Percentiles rank a stretch among this genome's conserved stretches.
These are phyloP conservation scores for Hymenoscyphus linearis DNA, from an alignment of 2,329 filamentous ascomycete species.

Conservation along the genomic window DNA sequence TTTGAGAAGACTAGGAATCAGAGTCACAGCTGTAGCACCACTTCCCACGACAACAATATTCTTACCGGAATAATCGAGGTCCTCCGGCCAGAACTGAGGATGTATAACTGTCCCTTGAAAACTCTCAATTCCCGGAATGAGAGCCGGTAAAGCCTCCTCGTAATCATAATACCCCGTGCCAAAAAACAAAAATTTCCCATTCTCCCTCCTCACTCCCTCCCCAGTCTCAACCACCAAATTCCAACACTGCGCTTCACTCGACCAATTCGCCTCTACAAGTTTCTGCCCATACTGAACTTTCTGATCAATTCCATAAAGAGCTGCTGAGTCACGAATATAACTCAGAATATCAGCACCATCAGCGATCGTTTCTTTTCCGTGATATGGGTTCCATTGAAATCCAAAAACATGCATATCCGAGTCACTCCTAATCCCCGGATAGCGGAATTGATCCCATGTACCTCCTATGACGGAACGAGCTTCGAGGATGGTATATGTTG, in stretches of 20 bases:
- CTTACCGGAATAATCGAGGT: conserved; percentile 58
- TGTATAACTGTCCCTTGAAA: conserved; percentile 58
- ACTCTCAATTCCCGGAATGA: conserved; percentile 52
- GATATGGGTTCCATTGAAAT: conserved; percentile 70
- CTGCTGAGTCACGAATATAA: conserved; percentile 49
- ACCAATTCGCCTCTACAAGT: conserved; percentile 49
- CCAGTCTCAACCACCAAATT: conserved; percentile 37
- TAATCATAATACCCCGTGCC: conserved; percentile 63
- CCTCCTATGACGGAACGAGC: conserved; percentile 61
- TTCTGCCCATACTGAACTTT: conserved; percentile 49
- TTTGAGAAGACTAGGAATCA: conserved; percentile 61
- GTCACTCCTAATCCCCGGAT: conserved; percentile 64
- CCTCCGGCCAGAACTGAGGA: conserved; percentile 68
- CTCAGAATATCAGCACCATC: conserved; percentile 45
- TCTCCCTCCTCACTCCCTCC: conserved; percentile 30
- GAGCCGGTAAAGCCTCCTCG: conserved; percentile 43
- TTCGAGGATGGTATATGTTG: conserved; percentile 65
- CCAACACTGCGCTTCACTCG: conserved; percentile 49
- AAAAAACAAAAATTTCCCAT: conserved; percentile 47
- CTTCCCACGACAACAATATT: conserved; percentile 39
- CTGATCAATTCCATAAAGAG: conserved; percentile 45
- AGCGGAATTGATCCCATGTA: conserved; percentile 74
- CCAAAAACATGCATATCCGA: conserved; percentile 57
- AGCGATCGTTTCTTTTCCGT: conserved; percentile 44
- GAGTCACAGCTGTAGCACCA: conserved; percentile 73